Evolutionary conservation across 2,329 filamentous ascomycete genomes (phyloP), one percentile per base, ranked within the genome.

Genomic region (Paecilomyces variotii): DNA sequence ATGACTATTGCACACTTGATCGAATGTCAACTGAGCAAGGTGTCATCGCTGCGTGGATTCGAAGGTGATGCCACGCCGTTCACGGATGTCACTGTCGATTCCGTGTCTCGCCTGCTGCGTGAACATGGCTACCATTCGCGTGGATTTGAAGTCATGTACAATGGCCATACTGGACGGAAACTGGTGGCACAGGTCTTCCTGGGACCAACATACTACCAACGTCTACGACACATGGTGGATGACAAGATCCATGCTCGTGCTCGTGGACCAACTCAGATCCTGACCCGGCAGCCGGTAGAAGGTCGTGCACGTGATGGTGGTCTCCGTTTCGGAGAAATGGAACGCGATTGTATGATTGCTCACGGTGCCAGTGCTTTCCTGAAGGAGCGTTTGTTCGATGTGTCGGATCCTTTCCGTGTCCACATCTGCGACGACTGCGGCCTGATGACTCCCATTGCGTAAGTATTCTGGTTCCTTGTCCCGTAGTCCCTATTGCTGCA

Each of bases 1-100:
- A 99, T 99, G 94, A 99, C 95, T 2, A 99, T 99, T 86, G 94
- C 94, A 68, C 94, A 99, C 82, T 92, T 99, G 84, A 96, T 99
- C 73, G 94, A 99, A 81, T 99, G 94, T 83, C 84, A 97, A 66
- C 84, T 99, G 58, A 96, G 91, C 74, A 99, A 99, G 75, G 94
- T 99, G 35, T 91, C 91, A 1, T 90, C 94, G 2, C 82, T 99
- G 25, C 90, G 92, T 75, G 95, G 94, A 51, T 90, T 91, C 76
- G 94, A 99, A 78, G 95, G 94, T 68, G 95, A 99, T 70, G 94
- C 94, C 1, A 99, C 94, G 0, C 94, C 95, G 0, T 99, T 99
- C 74, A 97, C 94, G 9, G 93, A 97, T 67, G 91, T 99, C 62
- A 99, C 94, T 0, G 93, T 99, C 61, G 92, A 97, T 68, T 91